phyloP scores from a whole-genome alignment of 2,329 filamentous ascomycete species.

The Verruconis gallopava region DNA sequence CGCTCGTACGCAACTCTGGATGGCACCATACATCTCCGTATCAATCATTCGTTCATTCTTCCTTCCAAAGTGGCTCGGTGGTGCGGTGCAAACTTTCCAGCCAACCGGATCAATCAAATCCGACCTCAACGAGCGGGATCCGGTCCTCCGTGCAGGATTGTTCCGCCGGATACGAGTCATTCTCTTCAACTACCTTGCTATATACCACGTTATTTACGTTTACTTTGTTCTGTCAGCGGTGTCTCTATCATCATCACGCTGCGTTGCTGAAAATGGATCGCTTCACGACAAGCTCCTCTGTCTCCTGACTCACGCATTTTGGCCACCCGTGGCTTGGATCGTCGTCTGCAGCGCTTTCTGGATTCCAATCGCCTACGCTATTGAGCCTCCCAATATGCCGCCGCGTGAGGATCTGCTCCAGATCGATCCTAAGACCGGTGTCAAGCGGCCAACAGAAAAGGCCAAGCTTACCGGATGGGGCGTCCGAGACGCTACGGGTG shows the following conservation, averaged over 20 bases:
- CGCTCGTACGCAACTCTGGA: slow-evolving; percentile 12
- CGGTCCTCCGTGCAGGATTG: slow-evolving; percentile 9
- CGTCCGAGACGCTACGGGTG: slow-evolving; percentile 3
- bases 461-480: slow-evolving; percentile 9
- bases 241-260: slow-evolving; percentile 6
- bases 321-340: slow-evolving; percentile 13
- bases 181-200: slow-evolving; percentile 10
- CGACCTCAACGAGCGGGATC: slow-evolving; percentile 13
- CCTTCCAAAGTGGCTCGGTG: slow-evolving; percentile 14
- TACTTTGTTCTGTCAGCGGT: slow-evolving; percentile 10
- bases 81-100: slow-evolving; percentile 11
- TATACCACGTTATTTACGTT: slow-evolving; percentile 11
- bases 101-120: slow-evolving; percentile 11
- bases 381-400: slow-evolving; percentile 45
- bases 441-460: slow-evolving; percentile 33
- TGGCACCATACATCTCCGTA: slow-evolving; percentile 13
- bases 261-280: background rate
- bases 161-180: slow-evolving; percentile 10
- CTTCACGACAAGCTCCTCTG: slow-evolving; percentile 9
- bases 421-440: slow-evolving; percentile 41
- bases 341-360: slow-evolving; percentile 11
- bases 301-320: slow-evolving; percentile 12
- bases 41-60: slow-evolving; percentile 13
- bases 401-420: slow-evolving; percentile 44
- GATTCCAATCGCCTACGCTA: slow-evolving; percentile 44